Conservation (phyloP, 176 grass and related monocot genomes). For the Oryza glaberrima region DNA sequence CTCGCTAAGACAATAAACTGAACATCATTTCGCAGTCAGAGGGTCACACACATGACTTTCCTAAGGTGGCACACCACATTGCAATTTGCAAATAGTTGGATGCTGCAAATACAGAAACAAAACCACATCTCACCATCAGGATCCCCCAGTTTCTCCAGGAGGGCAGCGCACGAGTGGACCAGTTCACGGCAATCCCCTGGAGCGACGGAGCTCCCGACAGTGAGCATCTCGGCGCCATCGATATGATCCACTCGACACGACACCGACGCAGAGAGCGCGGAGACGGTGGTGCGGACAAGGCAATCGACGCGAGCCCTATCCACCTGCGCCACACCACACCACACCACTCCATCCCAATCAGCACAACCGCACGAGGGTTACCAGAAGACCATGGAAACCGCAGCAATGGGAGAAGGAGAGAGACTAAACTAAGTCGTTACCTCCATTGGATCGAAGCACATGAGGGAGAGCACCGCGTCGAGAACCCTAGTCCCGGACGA, state of each 20-base stretch:
- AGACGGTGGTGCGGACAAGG: slow-evolving; percentile 57
- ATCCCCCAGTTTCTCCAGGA: slow-evolving; percentile 52
- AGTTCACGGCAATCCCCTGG: slow-evolving; percentile 50
- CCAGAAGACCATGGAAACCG: background rate
- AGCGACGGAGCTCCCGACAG: slow-evolving; percentile 59
- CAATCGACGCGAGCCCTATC: slow-evolving; percentile 50
- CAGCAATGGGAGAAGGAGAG: background rate
- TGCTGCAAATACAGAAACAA: background rate
- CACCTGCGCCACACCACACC: slow-evolving; percentile 46
- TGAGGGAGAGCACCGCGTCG: slow-evolving; percentile 79
- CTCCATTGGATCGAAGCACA: slow-evolving; percentile 71
- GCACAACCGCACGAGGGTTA: background rate
- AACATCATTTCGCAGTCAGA: background rate
- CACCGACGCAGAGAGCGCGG: slow-evolving; percentile 55
- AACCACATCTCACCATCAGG: slow-evolving; percentile 42
- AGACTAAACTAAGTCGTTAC: slow-evolving; percentile 12
- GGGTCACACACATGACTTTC: background rate
- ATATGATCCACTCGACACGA: slow-evolving; percentile 51
- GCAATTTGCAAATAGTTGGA: background rate
- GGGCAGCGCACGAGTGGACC: slow-evolving; percentile 51
- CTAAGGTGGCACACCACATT: background rate
- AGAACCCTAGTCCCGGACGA: slow-evolving; percentile 60
- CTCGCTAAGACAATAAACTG: background rate
- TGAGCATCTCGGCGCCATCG: slow-evolving; percentile 44
- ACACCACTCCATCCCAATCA: background rate